Base-by-base conservation (phyloP, 2,329 filamentous ascomycete genomes). In the Curvularia lunata region DNA sequence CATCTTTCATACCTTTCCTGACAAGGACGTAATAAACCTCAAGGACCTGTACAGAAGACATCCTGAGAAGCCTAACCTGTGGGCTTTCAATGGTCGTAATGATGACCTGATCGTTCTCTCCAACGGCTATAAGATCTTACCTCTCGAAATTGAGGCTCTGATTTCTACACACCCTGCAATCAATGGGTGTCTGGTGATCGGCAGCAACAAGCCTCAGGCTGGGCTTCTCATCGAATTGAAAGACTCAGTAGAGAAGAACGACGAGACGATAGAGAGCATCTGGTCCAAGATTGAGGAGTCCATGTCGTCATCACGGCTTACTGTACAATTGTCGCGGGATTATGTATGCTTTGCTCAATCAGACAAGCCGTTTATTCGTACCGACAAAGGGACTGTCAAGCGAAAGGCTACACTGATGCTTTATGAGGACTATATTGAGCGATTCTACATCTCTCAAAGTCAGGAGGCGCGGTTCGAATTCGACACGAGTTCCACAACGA, bases 371-470 rank as follows among this genome's bases (percentile, higher is more conserved):
- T 82, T 84, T 49, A 65, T 78, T 1, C 75, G 72, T 12, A 81
- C 82, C 0, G 77, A 79, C 18, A 83, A 85, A 61, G 76, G 79
- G 0, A 82, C 77, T 0, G 73, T 82, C 8, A 79, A 81, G 63
- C 76, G 81, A 3, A 68, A 66, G 1, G 70, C 73, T 0, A 82
- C 82, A 0, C 54, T 77, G 6, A 56, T 65, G 1, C 71, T 80
- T 0, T 85, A 82, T 46, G 67, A 68, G 1, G 68, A 78, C 1
- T 81, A 82, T 51, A 83, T 85, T 28, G 78, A 83, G 18, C 71
- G 70, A 0, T 72, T 84, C 9, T 84, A 84, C 23, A 43, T 4
- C n/a, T 50, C 51, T 9, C 54, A 54, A 6, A 48, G 16, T 18
- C 48, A 51, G 2, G 59, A 64, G 3, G 19, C 21, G 2, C 25